These are phyloP conservation scores for Graphilbum ipis-grandicollis DNA, from an alignment of 2,329 filamentous ascomycete species.

Conservation along the genomic window DNA sequence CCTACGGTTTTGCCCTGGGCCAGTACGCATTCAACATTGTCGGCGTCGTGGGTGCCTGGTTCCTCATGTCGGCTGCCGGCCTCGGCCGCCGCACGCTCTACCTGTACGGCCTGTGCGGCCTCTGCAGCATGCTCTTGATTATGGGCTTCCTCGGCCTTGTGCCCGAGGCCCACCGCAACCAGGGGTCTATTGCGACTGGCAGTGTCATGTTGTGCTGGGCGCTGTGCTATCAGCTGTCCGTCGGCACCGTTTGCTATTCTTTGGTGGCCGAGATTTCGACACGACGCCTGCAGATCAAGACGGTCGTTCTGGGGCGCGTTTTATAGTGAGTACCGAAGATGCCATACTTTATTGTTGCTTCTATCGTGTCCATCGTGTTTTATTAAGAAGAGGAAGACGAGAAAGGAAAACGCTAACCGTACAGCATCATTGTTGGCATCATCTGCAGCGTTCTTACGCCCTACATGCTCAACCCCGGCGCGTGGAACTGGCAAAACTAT, in stretches of 20 bases:
- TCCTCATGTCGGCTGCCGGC: conserved; percentile 56
- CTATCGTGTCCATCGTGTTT: neutral
- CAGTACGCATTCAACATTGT: conserved; percentile 59
- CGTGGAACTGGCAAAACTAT: conserved; percentile 79
- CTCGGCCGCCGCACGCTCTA: conserved; percentile 63
- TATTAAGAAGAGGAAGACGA: no score
- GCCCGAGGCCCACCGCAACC: conserved; percentile 35
- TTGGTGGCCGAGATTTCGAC: conserved; percentile 75
- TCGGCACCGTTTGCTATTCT: conserved; percentile 81
- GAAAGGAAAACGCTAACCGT: no score
- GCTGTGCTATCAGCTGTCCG: conserved; percentile 68
- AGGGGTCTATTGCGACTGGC: conserved; percentile 61
- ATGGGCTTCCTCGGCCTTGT: conserved; percentile 73
- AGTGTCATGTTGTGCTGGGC: conserved; percentile 74
- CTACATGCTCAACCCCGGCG: conserved; percentile 79
- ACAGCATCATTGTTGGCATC: conserved; percentile 58
- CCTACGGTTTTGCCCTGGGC: conserved; percentile 45
- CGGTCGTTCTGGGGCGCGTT: conserved; percentile 22
- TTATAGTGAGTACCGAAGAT: conserved; percentile 9
- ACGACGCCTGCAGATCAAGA: conserved; percentile 74
- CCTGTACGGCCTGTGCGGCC: conserved; percentile 53
- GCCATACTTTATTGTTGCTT: no score
- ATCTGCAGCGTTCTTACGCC: conserved; percentile 68
- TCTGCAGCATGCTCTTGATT: conserved; percentile 62
- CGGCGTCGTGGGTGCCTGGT: conserved; percentile 69